Evolutionary conservation across 495 filamentous ascomycete species (phyloP).

Genomic region (Glutinoglossum americanum): DNA sequence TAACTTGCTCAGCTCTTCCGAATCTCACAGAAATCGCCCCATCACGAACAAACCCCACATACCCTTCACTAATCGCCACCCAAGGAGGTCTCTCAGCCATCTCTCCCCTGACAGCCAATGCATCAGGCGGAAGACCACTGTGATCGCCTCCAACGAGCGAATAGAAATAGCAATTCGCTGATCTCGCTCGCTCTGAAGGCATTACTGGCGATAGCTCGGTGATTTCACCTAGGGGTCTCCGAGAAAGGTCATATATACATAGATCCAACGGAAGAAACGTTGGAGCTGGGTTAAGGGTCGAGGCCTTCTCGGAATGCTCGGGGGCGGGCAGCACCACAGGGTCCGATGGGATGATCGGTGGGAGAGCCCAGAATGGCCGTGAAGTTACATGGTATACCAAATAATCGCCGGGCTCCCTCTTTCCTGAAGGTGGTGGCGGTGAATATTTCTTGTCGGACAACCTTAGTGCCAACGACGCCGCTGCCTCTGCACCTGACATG

Average conservation of each 20-base stretch:
- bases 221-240: conserved; percentile 33
- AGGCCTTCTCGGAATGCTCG: background rate
- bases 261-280: conserved; percentile 61
- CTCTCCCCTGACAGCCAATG: conserved; percentile 17
- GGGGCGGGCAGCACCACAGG: conserved; percentile 3
- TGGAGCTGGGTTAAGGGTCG: conserved; percentile 18
- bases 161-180: conserved; percentile 30
- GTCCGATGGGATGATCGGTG: conserved; percentile 32
- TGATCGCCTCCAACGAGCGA: conserved; percentile 42
- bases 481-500: conserved; percentile 64
- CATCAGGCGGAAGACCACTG: conserved; percentile 23
- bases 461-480: conserved; percentile 46
- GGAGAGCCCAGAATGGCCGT: conserved; percentile 51
- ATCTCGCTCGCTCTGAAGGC: conserved; percentile 26
- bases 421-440: conserved; percentile 11
- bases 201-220: conserved; percentile 36
- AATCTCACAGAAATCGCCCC: conserved; percentile 31
- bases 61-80: conserved; percentile 46
- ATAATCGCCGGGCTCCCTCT: conserved; percentile 13
- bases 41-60: conserved; percentile 47
- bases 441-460: conserved; percentile 35
- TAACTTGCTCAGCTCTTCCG: conserved; percentile 18
- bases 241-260: conserved; percentile 44
- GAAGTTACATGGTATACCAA: conserved; percentile 46
- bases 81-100: conserved; percentile 30